These are phyloP conservation scores for Lycium barbarum DNA, from an alignment of 257 asterid genomes.

Conservation along the genomic window DNA sequence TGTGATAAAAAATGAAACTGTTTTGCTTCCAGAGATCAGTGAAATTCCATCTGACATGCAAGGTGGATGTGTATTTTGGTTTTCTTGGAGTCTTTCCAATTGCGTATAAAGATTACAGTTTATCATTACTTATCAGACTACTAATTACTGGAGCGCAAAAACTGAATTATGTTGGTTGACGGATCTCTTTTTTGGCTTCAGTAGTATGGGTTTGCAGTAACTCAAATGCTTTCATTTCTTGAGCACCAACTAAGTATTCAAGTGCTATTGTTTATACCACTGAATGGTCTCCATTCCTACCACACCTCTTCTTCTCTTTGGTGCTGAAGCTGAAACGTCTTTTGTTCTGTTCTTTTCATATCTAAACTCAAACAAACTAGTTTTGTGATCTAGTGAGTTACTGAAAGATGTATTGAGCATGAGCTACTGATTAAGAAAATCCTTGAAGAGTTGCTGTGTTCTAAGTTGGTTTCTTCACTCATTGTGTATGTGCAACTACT, in stretches of 20 bases:
- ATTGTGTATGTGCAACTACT: conserved; percentile 7
- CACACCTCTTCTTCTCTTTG: neutral
- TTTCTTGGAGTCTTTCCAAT: neutral
- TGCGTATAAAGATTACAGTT: neutral
- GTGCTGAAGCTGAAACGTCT: neutral
- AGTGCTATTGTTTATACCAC: neutral
- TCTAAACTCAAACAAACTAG: neutral
- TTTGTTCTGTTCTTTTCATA: neutral
- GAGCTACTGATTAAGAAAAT: neutral
- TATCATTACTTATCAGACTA: neutral
- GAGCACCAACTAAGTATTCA: neutral
- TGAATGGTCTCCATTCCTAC: neutral
- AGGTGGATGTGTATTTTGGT: neutral
- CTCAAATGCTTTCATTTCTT: neutral
- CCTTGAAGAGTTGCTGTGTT: conserved; percentile 17
- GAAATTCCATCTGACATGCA: neutral
- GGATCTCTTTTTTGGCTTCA: neutral
- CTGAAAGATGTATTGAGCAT: neutral
- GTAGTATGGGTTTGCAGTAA: neutral
- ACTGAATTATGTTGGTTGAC: neutral
- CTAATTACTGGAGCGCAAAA: neutral
- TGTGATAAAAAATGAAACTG: neutral
- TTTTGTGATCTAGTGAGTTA: neutral
- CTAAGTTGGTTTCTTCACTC: neutral
- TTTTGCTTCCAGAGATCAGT: neutral